Evolutionary conservation across 352 stramenopile genomes (phyloP).

Genomic region (Globisporangium cederbergense): DNA sequence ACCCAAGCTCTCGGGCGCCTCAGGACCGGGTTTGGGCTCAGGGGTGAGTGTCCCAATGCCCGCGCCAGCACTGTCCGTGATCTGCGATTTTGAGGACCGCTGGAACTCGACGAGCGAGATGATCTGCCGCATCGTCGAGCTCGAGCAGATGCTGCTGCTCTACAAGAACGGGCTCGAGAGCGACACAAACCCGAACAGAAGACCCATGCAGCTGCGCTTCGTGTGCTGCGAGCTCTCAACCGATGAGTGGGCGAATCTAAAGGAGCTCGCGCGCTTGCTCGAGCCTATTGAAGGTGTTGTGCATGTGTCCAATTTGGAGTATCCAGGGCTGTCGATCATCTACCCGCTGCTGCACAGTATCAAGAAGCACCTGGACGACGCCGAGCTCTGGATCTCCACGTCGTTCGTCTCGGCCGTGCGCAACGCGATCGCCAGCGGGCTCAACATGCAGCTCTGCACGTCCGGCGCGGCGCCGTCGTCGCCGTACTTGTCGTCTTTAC

Average conservation of each 20-base stretch:
- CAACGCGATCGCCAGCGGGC: conserved; percentile 46
- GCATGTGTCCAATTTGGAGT: conserved; percentile 62
- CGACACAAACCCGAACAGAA: conserved; percentile 62
- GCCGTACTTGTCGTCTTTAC: conserved; percentile 60
- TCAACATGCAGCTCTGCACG: conserved; percentile 53
- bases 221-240: conserved; percentile 68
- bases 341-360: conserved; percentile 68
- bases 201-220: conserved; percentile 76
- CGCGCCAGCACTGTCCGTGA: conserved; percentile 48
- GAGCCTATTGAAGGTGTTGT: conserved; percentile 67
- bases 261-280: conserved; percentile 59
- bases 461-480: conserved; percentile 40
- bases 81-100: conserved; percentile 71
- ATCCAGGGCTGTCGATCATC: conserved; percentile 65
- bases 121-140: conserved; percentile 75
- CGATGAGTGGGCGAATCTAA: conserved; percentile 66
- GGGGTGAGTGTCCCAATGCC: conserved; percentile 1
- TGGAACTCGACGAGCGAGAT: conserved; percentile 81
- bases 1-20: conserved; percentile 5
- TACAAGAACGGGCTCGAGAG: conserved; percentile 78
- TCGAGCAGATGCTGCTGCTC: conserved; percentile 65
- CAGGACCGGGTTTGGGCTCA: not conserved
- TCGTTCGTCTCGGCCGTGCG: conserved; percentile 58
- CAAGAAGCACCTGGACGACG: conserved; percentile 63
- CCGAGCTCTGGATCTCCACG: conserved; percentile 58